A percentile compares a stretch with the other conserved stretches of the same genome.
These are phyloP conservation scores for Nyssa sinensis DNA, from an alignment of 148 eudicot genomes.

Conservation along the genomic window DNA sequence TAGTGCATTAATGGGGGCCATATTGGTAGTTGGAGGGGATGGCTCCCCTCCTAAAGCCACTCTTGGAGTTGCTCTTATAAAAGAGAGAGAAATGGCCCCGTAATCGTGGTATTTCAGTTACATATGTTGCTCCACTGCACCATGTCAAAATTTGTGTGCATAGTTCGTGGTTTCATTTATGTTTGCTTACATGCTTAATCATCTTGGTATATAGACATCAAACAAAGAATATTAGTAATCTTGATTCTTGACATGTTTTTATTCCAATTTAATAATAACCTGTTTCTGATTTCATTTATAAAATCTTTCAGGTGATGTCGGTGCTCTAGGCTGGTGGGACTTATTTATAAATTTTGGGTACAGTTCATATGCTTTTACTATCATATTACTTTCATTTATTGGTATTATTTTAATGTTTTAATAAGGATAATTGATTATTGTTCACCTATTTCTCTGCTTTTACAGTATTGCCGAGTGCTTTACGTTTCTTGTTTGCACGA, in stretches of 20 bases:
- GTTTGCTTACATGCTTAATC: not conserved
- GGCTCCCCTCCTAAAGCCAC: not conserved
- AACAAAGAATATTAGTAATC: no score
- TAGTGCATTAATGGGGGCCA: no score
- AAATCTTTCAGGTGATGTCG: slow-evolving; percentile 63
- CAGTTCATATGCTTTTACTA: not conserved
- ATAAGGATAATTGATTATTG: not conserved
- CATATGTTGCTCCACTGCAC: not conserved
- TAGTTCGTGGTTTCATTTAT: not conserved
- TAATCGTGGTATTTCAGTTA: not conserved
- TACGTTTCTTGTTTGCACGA: slow-evolving; percentile 96
- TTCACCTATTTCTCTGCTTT: not conserved
- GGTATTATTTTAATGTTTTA: not conserved
- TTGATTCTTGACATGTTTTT: not conserved
- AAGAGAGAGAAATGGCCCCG: not conserved
- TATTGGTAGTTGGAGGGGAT: no score
- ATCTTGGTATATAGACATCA: not conserved
- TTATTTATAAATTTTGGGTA: slow-evolving; percentile 89
- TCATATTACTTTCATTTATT: not conserved
- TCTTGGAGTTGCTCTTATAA: no score
- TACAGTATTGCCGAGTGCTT: slow-evolving; percentile 93
- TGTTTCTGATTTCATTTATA: slow-evolving; percentile 2
- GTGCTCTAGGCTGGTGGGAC: slow-evolving; percentile 95
- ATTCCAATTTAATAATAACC: slow-evolving; percentile 1
- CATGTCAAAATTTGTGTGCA: not conserved